Conservation (phyloP, 129 eudicot species). For the Saussurea involucrata region DNA sequence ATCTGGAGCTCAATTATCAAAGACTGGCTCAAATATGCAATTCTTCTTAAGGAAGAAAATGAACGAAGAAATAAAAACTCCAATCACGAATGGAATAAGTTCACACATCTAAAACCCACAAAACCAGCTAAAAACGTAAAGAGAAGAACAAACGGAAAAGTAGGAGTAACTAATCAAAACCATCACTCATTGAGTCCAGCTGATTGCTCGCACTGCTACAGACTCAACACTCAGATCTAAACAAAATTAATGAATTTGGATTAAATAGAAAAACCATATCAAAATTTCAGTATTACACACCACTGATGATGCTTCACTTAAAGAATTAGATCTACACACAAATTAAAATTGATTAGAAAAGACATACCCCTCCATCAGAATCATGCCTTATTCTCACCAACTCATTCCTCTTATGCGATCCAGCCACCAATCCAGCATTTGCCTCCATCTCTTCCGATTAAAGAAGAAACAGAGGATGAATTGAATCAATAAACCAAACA, state of each 20-base stretch:
- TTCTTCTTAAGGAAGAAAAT: background rate
- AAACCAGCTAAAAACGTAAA: background rate
- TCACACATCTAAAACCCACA: background rate
- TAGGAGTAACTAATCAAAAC: background rate
- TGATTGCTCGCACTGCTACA: conserved; percentile 13
- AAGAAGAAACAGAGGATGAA: conserved; percentile 20
- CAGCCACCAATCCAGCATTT: conserved; percentile 86
- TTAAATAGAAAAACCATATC: conserved; percentile 5
- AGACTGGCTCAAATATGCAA: background rate
- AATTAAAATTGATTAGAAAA: conserved; percentile 5
- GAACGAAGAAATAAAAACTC: background rate
- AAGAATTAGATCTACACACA: conserved; percentile 2
- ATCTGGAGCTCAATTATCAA: conserved; percentile 12
- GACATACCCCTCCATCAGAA: conserved; percentile 76
- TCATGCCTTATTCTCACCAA: conserved; percentile 84
- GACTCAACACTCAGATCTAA: conserved; percentile 26
- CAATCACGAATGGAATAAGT: conserved; percentile 1
- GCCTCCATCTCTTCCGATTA: conserved; percentile 55
- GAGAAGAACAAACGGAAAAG: background rate
- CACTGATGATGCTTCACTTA: background rate
- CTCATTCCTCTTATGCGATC: conserved; percentile 83
- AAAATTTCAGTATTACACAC: background rate
- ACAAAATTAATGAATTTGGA: background rate
- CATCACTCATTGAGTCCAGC: background rate
- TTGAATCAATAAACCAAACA: background rate